These are phyloP conservation scores for Akanthomyces lecanii DNA, from an alignment of 2,329 filamentous ascomycete genomes.

Conservation along the genomic window DNA sequence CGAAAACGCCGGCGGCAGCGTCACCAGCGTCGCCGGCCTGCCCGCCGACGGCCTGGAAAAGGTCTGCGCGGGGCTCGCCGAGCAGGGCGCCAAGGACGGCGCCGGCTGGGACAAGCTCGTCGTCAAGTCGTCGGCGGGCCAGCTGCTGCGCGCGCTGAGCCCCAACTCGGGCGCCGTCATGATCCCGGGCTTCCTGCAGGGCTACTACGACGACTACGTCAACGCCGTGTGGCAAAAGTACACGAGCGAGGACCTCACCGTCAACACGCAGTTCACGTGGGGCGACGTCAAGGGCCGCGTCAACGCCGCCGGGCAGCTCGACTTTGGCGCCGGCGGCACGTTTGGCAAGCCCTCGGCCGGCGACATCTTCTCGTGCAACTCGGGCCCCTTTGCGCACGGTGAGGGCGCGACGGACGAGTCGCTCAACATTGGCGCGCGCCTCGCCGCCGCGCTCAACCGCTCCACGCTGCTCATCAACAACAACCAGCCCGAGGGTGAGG, in stretches of 20 bases:
- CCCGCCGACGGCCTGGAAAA: conserved; percentile 41
- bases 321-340: conserved; percentile 32
- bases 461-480: conserved; percentile 57
- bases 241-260: conserved; percentile 36
- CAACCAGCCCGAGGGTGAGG: conserved; percentile 50
- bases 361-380: conserved; percentile 51
- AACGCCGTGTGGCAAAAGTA: conserved; percentile 51
- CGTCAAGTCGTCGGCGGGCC: conserved; percentile 31
- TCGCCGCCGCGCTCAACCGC: conserved; percentile 72
- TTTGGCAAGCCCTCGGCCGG: conserved; percentile 44
- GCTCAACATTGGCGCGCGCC: conserved; percentile 65
- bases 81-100: conserved; percentile 43
- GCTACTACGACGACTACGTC: conserved; percentile 49
- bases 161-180: conserved; percentile 48
- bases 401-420: conserved; percentile 40
- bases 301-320: conserved; percentile 27
- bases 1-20: conserved; percentile 40
- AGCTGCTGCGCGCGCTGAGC: conserved; percentile 47
- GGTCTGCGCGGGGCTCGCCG: conserved; percentile 41
- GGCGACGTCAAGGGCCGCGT: conserved; percentile 45
- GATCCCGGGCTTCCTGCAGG: conserved; percentile 41
- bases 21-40: conserved; percentile 47
- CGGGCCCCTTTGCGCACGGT: conserved; percentile 52
- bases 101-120: conserved; percentile 51
- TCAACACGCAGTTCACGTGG: conserved; percentile 53